Evolutionary conservation across 768 basidiomycete genomes (phyloP).

Genomic region (Kwoniella newhampshirensis): DNA sequence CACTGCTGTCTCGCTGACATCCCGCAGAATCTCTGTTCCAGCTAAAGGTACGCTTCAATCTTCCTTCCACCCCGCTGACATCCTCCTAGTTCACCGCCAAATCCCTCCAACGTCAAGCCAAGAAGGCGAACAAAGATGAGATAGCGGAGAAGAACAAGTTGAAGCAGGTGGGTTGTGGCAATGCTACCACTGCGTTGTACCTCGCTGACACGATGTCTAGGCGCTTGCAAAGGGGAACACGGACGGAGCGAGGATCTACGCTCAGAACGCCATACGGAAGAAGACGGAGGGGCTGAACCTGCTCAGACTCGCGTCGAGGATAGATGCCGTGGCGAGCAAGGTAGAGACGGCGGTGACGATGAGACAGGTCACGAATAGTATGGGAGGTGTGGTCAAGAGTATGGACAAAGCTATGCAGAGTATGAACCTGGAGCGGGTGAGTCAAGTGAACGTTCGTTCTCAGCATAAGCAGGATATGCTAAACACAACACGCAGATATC

Average conservation of each 20-base stretch:
- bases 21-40: conserved; percentile 90
- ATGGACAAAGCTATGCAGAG: conserved; percentile 99
- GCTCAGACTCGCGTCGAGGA: conserved; percentile 80
- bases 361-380: conserved; percentile 85
- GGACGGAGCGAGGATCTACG: conserved; percentile 96
- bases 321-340: conserved; percentile 93
- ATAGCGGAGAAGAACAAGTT: conserved; percentile 78
- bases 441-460: conserved; percentile 40
- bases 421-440: conserved; percentile 95
- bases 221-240: conserved; percentile 94
- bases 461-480: neutral
- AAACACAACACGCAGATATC: conserved; percentile 69
- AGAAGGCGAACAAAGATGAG: conserved; percentile 97
- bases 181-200: neutral
- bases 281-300: conserved; percentile 92
- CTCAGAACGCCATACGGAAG: conserved; percentile 96
- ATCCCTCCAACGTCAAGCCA: conserved; percentile 87
- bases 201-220: conserved; percentile 56
- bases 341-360: conserved; percentile 99
- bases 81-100: conserved; percentile 88
- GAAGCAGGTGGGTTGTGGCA: conserved; percentile 74
- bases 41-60: conserved; percentile 71
- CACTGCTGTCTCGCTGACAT: neutral
- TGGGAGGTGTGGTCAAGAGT: conserved; percentile 92
- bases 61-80: neutral